phyloP scores from a whole-genome alignment of 495 filamentous ascomycete species.

The Penicillium tannophilum region DNA sequence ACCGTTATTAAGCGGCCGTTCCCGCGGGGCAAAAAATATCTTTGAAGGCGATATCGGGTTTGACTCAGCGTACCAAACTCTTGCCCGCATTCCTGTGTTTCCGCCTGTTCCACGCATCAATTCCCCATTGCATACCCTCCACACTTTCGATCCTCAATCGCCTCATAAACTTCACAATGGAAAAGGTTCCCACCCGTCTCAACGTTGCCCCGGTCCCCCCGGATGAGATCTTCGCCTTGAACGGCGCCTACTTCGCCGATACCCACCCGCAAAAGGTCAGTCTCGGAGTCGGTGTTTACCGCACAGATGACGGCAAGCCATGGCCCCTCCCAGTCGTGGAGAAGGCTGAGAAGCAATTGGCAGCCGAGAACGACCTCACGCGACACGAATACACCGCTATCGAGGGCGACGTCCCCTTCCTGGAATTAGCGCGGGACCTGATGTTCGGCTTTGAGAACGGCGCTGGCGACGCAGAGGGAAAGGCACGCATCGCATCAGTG shows the following conservation, averaged over 20 bases:
- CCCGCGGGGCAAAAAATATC: conserved; percentile 28
- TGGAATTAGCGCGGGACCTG: conserved; percentile 46
- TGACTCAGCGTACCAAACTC: conserved; percentile 29
- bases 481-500: conserved; percentile 45
- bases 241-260: conserved; percentile 45
- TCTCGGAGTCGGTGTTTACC: conserved; percentile 52
- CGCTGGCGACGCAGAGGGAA: conserved; percentile 30
- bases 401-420: conserved; percentile 47
- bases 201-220: conserved; percentile 42
- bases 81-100: not conserved
- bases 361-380: conserved; percentile 40
- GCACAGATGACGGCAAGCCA: conserved; percentile 55
- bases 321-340: conserved; percentile 53
- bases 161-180: conserved; percentile 28
- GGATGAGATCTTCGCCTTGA: conserved; percentile 54
- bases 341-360: conserved; percentile 45
- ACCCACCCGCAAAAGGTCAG: conserved; percentile 50
- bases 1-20: conserved; percentile 33
- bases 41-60: conserved; percentile 30
- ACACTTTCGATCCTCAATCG: not conserved
- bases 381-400: conserved; percentile 53
- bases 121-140: not conserved
- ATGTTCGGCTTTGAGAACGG: conserved; percentile 49
- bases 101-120: not conserved
- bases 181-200: conserved; percentile 33